phyloP scores from a whole-genome alignment of 73 alveolate genomes.

The Paramecium tetraurelia region DNA sequence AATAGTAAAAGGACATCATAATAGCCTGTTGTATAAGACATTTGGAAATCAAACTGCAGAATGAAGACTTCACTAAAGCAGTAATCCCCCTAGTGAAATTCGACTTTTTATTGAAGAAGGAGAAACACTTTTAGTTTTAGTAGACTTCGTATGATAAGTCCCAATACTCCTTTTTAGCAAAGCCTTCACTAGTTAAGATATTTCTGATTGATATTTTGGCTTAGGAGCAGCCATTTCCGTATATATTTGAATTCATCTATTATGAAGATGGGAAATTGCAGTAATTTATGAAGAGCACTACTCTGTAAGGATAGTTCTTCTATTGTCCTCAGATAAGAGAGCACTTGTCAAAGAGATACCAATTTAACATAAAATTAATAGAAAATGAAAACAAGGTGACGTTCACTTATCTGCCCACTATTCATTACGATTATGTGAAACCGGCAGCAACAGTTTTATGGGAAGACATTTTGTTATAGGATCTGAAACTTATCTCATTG shows the following conservation, averaged over 20 bases:
- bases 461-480: not conserved
- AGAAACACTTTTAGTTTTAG: not conserved
- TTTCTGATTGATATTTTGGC: not conserved
- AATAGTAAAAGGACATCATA: not conserved
- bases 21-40: not conserved
- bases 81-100: not conserved
- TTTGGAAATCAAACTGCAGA: not conserved
- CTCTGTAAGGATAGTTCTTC: not conserved
- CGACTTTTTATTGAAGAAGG: not conserved
- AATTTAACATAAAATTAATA: not conserved
- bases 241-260: not conserved
- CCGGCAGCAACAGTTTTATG: not conserved
- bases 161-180: not conserved
- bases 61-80: not conserved
- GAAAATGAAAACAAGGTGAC: not conserved
- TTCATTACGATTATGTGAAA: not conserved
- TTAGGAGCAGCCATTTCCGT: not conserved
- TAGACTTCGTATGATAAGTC: not conserved
- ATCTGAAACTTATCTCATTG: not conserved
- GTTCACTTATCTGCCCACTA: not conserved
- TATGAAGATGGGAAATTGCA: not conserved
- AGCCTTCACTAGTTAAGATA: not conserved
- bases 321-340: not conserved
- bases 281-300: not conserved
- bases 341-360: not conserved